Evolutionary conservation across 2,329 filamentous ascomycete genomes (phyloP).

Genomic region (Hypoxylon sp.): DNA sequence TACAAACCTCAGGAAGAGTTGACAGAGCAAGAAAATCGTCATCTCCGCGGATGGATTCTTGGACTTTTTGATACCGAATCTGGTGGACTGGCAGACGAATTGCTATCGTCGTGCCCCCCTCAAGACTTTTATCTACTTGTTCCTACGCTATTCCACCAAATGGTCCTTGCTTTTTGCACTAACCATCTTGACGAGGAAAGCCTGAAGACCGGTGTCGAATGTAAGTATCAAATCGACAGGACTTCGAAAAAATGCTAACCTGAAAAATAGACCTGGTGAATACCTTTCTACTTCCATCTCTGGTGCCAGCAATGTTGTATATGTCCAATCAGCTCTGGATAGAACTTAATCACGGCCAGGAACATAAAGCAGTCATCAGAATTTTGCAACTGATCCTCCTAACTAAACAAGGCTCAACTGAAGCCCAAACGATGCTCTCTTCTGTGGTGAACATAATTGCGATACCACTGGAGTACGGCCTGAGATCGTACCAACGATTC

Average conservation of each 20-base stretch:
- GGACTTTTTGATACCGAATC: slow-evolving; percentile 82
- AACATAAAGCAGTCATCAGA: slow-evolving; percentile 77
- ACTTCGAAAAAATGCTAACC: slow-evolving; percentile 36
- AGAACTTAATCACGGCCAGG: slow-evolving; percentile 64
- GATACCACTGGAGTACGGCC: slow-evolving; percentile 74
- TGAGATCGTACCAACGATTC: slow-evolving; percentile 75
- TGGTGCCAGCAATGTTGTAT: slow-evolving; percentile 80
- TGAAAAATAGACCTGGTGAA: slow-evolving; percentile 75
- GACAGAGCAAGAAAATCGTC: slow-evolving; percentile 72
- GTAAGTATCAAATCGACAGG: slow-evolving; percentile 59
- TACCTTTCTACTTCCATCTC: slow-evolving; percentile 82
- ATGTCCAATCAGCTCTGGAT: slow-evolving; percentile 78
- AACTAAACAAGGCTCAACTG: slow-evolving; percentile 76
- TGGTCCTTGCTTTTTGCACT: slow-evolving; percentile 76
- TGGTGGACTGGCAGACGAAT: slow-evolving; percentile 80
- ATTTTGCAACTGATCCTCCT: slow-evolving; percentile 80
- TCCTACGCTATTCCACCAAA: slow-evolving; percentile 81
- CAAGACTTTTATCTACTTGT: slow-evolving; percentile 86
- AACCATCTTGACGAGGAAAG: slow-evolving; percentile 76
- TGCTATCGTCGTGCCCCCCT: slow-evolving; percentile 84
- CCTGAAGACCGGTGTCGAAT: slow-evolving; percentile 81
- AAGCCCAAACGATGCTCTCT: slow-evolving; percentile 77
- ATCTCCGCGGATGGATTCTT: slow-evolving; percentile 80
- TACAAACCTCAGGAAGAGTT: slow-evolving; percentile 71
- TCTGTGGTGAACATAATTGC: slow-evolving; percentile 80